Conservation (phyloP, 208 protist species). For the Trypanosoma grayi region DNA sequence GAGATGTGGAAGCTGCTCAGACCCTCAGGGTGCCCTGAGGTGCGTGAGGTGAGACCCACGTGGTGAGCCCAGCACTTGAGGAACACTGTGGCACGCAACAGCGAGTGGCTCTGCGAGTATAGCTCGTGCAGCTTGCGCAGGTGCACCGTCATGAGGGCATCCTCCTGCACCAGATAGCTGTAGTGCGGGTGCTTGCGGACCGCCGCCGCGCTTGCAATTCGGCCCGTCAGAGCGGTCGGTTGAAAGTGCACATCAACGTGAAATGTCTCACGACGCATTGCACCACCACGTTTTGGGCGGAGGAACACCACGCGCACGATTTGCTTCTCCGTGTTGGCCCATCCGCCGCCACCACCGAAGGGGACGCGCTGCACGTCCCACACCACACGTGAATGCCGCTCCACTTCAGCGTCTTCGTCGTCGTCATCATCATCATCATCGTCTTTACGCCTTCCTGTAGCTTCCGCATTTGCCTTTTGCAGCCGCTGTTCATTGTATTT, state of each 20-base stretch:
- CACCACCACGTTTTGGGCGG: constrained; percentile 11
- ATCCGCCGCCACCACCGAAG: constrained; percentile 65
- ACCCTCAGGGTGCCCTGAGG: constrained; percentile 65
- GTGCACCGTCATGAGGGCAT: constrained; percentile 73
- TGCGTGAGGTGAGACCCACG: constrained; percentile 57
- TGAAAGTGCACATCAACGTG: constrained; percentile 76
- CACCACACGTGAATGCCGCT: constrained; percentile 22
- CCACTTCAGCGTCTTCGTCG: background rate
- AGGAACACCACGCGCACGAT: constrained; percentile 65
- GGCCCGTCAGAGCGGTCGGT: constrained; percentile 40
- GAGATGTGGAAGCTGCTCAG: constrained; percentile 79
- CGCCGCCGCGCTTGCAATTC: constrained; percentile 48
- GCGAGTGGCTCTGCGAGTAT: constrained; percentile 44
- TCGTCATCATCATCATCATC: background rate
- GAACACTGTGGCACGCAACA: constrained; percentile 72
- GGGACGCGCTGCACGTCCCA: constrained; percentile 50
- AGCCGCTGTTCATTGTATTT: constrained; percentile 11
- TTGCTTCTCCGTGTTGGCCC: constrained; percentile 48
- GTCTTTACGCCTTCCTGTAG: constrained; percentile 15
- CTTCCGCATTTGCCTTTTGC: constrained; percentile 2
- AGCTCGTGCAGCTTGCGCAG: constrained; percentile 72
- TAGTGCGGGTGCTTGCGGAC: constrained; percentile 77
- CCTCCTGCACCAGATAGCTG: constrained; percentile 78
- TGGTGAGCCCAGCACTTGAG: constrained; percentile 88
- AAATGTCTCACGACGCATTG: constrained; percentile 41